phyloP scores from a whole-genome alignment of 192 early-diverging fungal species.

The Backusella psychrophila region DNA sequence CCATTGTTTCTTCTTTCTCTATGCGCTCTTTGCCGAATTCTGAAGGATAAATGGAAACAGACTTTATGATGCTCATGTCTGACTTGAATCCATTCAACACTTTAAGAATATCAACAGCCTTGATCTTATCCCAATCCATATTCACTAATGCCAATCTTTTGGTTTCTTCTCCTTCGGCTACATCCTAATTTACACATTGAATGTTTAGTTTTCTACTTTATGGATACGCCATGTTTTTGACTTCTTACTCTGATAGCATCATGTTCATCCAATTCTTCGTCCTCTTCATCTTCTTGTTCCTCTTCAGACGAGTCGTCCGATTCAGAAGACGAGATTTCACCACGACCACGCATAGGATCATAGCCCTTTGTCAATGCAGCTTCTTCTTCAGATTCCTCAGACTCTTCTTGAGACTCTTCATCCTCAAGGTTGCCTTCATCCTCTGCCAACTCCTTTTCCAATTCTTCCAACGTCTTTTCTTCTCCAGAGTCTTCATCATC shows the following conservation, averaged over 20 bases:
- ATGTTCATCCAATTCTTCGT: constrained; percentile 25
- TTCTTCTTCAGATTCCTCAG: neutral
- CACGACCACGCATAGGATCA: constrained; percentile 83
- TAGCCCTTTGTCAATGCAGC: neutral
- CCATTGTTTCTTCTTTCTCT: constrained; percentile 65
- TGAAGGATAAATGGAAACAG: constrained; percentile 85
- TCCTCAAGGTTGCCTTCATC: constrained; percentile 36
- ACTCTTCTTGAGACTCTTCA: constrained; percentile 25
- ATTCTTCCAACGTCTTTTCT: constrained; percentile 31
- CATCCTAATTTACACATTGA: constrained; percentile 23
- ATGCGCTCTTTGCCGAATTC: constrained; percentile 85
- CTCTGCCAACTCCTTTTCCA: constrained; percentile 39
- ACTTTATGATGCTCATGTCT: constrained; percentile 61
- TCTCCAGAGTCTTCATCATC: constrained; percentile 41
- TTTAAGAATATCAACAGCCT: constrained; percentile 81
- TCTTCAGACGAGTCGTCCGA: constrained; percentile 42
- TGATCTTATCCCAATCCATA: constrained; percentile 95
- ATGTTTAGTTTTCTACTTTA: neutral
- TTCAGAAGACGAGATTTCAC: constrained; percentile 61
- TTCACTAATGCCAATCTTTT: constrained; percentile 84
- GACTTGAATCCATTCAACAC: constrained; percentile 86
- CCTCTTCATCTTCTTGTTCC: constrained; percentile 47
- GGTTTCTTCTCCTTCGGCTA: constrained; percentile 61
- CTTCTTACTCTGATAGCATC: neutral
- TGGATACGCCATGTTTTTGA: no score